These are phyloP conservation scores for Penicillium goetzii DNA, from an alignment of 495 filamentous ascomycete genomes.

Conservation along the genomic window DNA sequence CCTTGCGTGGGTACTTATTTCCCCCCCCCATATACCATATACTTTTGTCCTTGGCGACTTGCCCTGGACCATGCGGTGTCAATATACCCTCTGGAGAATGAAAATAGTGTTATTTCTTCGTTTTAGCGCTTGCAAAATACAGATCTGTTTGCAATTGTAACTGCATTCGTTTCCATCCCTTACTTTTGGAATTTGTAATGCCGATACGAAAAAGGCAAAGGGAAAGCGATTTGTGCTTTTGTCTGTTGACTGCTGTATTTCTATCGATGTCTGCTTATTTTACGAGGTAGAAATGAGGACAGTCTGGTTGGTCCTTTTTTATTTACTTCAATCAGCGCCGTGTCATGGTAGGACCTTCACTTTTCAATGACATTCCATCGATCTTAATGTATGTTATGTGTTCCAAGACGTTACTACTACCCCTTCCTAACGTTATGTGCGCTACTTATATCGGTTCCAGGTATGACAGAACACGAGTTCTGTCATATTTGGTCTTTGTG, in stretches of 20 bases:
- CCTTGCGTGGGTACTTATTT: slow-evolving; percentile 15
- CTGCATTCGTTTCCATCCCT: background rate
- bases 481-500: too few species aligned
- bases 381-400: background rate
- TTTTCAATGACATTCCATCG: too few species aligned
- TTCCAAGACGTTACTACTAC: too few species aligned
- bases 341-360: too few species aligned
- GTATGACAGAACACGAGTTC: too few species aligned
- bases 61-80: slow-evolving; percentile 17
- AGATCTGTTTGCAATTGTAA: background rate
- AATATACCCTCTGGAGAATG: slow-evolving; percentile 29
- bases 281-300: too few species aligned
- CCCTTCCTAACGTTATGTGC: too few species aligned
- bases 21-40: slow-evolving; percentile 6
- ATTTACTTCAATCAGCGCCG: too few species aligned
- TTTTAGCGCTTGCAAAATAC: background rate
- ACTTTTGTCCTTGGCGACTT: slow-evolving; percentile 1
- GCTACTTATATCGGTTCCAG: too few species aligned
- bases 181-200: background rate
- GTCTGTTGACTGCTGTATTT: background rate
- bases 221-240: too few species aligned
- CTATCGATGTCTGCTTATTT: background rate
- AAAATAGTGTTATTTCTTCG: slow-evolving; percentile 15
- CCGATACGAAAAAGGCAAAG: background rate
- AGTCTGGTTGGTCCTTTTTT: too few species aligned